phyloP scores from a whole-genome alignment of 164 flowering plant species.

The Vitis riparia region DNA sequence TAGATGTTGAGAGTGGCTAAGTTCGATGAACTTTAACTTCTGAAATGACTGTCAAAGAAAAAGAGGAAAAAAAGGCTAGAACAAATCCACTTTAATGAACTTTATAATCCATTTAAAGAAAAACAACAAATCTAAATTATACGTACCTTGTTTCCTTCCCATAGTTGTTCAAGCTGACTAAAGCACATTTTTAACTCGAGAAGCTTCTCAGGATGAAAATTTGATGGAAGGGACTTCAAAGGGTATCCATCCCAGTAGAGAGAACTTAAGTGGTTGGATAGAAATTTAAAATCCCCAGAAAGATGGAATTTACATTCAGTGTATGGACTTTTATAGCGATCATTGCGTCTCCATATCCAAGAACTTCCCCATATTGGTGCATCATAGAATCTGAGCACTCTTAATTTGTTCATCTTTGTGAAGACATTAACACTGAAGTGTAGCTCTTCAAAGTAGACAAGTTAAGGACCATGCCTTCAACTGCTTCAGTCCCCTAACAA shows the following conservation, averaged over 20 bases:
- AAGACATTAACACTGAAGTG: constrained; percentile 1
- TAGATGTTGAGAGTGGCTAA: constrained; percentile 16
- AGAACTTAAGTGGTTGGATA: constrained; percentile 12
- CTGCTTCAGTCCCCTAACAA: constrained; percentile 15
- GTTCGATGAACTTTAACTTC: constrained; percentile 16
- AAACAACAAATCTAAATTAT: background rate
- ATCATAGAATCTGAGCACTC: constrained; percentile 10
- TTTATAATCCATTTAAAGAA: background rate
- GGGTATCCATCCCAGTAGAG: constrained; percentile 23
- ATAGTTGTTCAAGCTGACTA: constrained; percentile 20
- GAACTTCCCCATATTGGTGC: background rate
- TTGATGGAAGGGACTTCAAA: constrained; percentile 14
- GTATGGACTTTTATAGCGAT: no score
- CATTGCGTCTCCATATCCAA: no score
- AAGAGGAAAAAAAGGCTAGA: background rate
- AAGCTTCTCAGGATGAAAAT: constrained; percentile 7
- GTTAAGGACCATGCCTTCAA: constrained; percentile 18
- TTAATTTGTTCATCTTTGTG: constrained; percentile 12
- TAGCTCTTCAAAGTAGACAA: background rate
- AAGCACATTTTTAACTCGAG: constrained; percentile 12
- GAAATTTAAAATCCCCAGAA: background rate
- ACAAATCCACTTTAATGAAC: background rate
- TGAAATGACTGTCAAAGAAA: background rate
- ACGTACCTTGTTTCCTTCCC: constrained; percentile 16
- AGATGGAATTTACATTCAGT: background rate